These are phyloP conservation scores for Grosmannia clavigera DNA, from an alignment of 2,329 filamentous ascomycete species.

Conservation along the genomic window DNA sequence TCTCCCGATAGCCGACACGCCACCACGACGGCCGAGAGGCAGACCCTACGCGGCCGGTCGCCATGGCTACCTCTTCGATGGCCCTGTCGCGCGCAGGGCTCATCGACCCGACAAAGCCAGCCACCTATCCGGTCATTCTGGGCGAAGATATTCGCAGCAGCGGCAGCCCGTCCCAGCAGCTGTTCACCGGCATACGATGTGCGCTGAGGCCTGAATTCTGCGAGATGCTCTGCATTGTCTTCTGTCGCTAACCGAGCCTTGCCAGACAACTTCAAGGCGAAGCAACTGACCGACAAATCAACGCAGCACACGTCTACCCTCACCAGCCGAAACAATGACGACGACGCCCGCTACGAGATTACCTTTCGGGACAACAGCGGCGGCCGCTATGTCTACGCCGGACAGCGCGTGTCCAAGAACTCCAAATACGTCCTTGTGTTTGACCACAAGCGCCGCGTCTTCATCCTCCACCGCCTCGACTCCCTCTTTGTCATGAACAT, in stretches of 20 bases:
- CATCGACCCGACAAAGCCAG: slow-evolving; percentile 48
- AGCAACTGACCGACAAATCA: slow-evolving; percentile 34
- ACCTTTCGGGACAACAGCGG: slow-evolving; percentile 37
- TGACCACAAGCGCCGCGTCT: slow-evolving; percentile 59
- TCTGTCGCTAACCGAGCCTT: neutral
- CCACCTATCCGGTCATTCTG: slow-evolving; percentile 49
- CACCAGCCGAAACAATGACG: slow-evolving; percentile 22
- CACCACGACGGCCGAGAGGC: neutral
- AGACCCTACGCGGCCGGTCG: neutral
- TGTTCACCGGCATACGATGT: slow-evolving; percentile 51
- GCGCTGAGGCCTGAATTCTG: slow-evolving; percentile 16
- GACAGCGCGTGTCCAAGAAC: slow-evolving; percentile 42
- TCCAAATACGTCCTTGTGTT: slow-evolving; percentile 60
- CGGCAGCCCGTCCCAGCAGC: slow-evolving; percentile 33
- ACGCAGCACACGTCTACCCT: slow-evolving; percentile 22
- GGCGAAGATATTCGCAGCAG: slow-evolving; percentile 49
- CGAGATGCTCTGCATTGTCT: neutral
- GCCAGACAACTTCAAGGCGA: slow-evolving; percentile 51
- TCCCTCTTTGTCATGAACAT: slow-evolving; percentile 85
- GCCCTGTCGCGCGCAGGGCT: slow-evolving; percentile 16
- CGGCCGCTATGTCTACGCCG: slow-evolving; percentile 47
- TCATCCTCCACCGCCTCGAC: slow-evolving; percentile 70
- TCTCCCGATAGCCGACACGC: neutral
- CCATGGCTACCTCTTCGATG: slow-evolving; percentile 13
- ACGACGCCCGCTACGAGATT: slow-evolving; percentile 41